Evolutionary conservation across 2,329 filamentous ascomycete genomes (phyloP).

Genomic region (Aspergillus vadensis): DNA sequence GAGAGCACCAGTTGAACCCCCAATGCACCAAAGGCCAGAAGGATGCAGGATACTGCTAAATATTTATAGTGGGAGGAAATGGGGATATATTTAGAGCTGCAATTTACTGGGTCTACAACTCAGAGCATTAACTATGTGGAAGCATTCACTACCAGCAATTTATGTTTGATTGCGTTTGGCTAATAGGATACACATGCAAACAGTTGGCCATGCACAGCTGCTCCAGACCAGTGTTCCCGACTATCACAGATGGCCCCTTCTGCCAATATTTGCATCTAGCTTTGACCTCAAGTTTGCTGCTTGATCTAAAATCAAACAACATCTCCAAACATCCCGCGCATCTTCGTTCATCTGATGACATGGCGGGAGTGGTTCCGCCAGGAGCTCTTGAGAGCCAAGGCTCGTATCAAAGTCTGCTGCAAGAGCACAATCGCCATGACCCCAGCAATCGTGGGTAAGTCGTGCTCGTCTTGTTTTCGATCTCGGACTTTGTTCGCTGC

Average conservation of each 20-base stretch:
- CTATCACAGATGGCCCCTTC: not conserved
- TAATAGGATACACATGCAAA: not conserved
- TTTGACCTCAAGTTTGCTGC: not conserved
- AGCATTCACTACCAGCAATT: too few relatives aligned
- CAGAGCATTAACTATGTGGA: too few relatives aligned
- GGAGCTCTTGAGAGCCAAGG: not conserved
- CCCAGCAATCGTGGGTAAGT: conserved; percentile 16
- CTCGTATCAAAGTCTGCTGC: not conserved
- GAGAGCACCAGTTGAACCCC: not conserved
- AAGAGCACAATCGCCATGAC: conserved; percentile 8
- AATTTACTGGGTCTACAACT: too few relatives aligned
- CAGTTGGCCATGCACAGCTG: not conserved
- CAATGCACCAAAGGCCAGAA: too few relatives aligned
- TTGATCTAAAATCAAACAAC: not conserved
- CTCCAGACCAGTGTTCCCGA: not conserved
- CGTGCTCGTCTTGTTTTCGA: not conserved
- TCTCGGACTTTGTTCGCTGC: not conserved
- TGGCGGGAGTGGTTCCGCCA: not conserved
- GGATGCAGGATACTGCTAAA: too few relatives aligned
- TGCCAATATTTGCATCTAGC: not conserved
- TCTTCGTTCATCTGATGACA: not conserved
- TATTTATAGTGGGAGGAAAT: too few relatives aligned
- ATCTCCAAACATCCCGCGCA: not conserved
- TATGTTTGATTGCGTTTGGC: not conserved
- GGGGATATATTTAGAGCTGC: too few relatives aligned